These are phyloP conservation scores for Wallemia ichthyophaga DNA, from an alignment of 1,284 basidiomycete species.

Conservation along the genomic window DNA sequence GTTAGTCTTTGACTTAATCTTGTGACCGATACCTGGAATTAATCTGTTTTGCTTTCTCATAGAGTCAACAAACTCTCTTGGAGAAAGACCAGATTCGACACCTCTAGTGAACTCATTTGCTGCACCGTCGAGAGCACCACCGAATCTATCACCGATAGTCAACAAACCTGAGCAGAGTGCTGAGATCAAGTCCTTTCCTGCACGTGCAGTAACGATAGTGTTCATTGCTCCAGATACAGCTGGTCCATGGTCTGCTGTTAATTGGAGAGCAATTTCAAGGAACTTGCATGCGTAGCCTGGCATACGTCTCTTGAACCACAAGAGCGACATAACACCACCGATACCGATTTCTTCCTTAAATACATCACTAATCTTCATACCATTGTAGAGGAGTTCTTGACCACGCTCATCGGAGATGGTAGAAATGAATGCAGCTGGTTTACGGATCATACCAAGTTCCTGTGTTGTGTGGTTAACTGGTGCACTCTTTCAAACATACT, in stretches of 20 bases:
- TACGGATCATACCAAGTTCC: constrained; percentile 91
- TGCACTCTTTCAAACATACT: neutral
- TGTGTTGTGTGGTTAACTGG: constrained; percentile 8
- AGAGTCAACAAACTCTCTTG: constrained; percentile 88
- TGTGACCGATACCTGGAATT: constrained; percentile 96
- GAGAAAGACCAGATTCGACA: constrained; percentile 65
- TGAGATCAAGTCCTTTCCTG: constrained; percentile 93
- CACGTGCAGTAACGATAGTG: constrained; percentile 94
- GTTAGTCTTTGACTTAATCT: constrained; percentile 98
- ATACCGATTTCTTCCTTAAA: constrained; percentile 94
- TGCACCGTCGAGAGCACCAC: constrained; percentile 96
- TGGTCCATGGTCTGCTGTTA: constrained; percentile 95
- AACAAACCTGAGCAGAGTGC: constrained; percentile 84
- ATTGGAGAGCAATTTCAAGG: constrained; percentile 98
- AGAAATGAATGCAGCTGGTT: constrained; percentile 96
- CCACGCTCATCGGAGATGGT: constrained; percentile 99
- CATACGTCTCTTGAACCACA: constrained; percentile 92
- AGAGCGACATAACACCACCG: constrained; percentile 77
- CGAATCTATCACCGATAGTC: constrained; percentile 93
- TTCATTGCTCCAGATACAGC: constrained; percentile 93
- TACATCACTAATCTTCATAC: constrained; percentile 95
- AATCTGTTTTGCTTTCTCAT: constrained; percentile 89
- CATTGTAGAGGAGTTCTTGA: constrained; percentile 90
- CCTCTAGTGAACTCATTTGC: constrained; percentile 82
- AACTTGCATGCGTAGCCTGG: constrained; percentile 71